phyloP scores from a whole-genome alignment of 768 basidiomycete genomes.

The Peribolospora baueri region DNA sequence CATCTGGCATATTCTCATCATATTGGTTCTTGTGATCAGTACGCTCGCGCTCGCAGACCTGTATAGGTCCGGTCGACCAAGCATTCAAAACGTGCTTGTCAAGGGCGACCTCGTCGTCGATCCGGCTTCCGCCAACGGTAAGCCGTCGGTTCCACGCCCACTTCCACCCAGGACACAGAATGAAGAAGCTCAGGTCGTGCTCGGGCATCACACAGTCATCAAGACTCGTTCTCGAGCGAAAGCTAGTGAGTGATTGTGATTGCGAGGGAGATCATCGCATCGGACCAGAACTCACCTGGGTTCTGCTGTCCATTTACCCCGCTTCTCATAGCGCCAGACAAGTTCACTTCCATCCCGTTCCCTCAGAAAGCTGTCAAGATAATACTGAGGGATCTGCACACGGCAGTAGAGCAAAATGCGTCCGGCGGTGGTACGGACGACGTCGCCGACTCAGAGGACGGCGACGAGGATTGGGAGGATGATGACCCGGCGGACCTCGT shows the following conservation, averaged over 20 bases:
- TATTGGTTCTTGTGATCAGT: constrained; percentile 17
- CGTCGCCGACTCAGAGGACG: constrained; percentile 42
- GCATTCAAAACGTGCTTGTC: constrained; percentile 42
- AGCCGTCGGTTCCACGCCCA: constrained; percentile 16
- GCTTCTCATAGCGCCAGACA: constrained; percentile 40
- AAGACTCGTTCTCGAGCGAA: constrained; percentile 86
- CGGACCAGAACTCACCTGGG: background rate
- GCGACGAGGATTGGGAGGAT: constrained; percentile 87
- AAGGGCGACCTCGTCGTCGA: constrained; percentile 80
- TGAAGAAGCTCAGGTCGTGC: background rate
- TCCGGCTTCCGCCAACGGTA: constrained; percentile 55
- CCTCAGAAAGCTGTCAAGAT: constrained; percentile 80
- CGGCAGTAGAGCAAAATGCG: constrained; percentile 25
- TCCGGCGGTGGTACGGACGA: constrained; percentile 32
- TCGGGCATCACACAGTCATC: constrained; percentile 36
- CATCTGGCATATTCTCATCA: background rate
- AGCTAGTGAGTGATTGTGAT: constrained; percentile 33
- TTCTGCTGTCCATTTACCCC: background rate
- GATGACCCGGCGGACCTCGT: constrained; percentile 39
- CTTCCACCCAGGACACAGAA: too few relatives aligned
- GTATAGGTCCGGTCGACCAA: constrained; percentile 39
- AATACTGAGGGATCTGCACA: constrained; percentile 56
- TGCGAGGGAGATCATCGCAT: background rate
- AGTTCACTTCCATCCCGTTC: constrained; percentile 68
- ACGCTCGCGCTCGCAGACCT: constrained; percentile 56